A percentile compares a stretch with the other conserved stretches of the same genome.
Conservation (phyloP, 805 yeast species). For the Saturnispora galanensis region DNA sequence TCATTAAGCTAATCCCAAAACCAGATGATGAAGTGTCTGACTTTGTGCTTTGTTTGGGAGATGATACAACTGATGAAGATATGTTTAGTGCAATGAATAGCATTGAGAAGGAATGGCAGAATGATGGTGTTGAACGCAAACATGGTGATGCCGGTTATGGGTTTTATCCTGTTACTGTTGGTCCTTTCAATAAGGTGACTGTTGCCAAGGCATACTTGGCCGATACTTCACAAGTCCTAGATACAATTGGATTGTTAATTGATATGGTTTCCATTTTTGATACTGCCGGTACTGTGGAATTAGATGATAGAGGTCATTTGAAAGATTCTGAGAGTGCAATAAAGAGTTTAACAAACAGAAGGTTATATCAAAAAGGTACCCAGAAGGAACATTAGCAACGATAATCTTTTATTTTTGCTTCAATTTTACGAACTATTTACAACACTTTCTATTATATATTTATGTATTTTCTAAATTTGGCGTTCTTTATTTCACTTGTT, state of each 20-base stretch:
- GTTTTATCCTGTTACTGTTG: slow-evolving; percentile 80
- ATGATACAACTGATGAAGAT: slow-evolving; percentile 95
- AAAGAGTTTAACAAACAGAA: slow-evolving; percentile 30
- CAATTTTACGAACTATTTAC: too few species aligned
- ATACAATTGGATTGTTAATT: slow-evolving; percentile 67
- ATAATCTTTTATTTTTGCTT: too few species aligned
- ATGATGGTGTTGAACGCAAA: slow-evolving; percentile 27
- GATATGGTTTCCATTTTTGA: slow-evolving; percentile 75
- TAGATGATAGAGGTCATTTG: slow-evolving; percentile 72
- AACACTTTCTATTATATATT: too few species aligned
- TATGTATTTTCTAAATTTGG: too few species aligned
- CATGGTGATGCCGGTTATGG: slow-evolving; percentile 49
- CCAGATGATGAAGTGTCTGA: slow-evolving; percentile 50
- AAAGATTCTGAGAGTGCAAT: slow-evolving; percentile 36
- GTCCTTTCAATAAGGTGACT: slow-evolving; percentile 82
- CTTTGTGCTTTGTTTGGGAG: slow-evolving; percentile 85
- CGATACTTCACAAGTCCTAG: slow-evolving; percentile 78
- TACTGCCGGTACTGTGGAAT: slow-evolving; percentile 63
- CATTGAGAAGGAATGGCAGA: slow-evolving; percentile 47
- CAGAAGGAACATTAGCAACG: too few species aligned
- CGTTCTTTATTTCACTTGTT: too few species aligned
- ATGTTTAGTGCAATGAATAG: slow-evolving; percentile 76
- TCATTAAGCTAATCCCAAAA: slow-evolving; percentile 25
- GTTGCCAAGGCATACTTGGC: slow-evolving; percentile 76
- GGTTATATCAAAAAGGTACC: slow-evolving; percentile 57